These are phyloP conservation scores for Pseudohalonectria lignicola DNA, from an alignment of 2,329 filamentous ascomycete species.

Conservation along the genomic window DNA sequence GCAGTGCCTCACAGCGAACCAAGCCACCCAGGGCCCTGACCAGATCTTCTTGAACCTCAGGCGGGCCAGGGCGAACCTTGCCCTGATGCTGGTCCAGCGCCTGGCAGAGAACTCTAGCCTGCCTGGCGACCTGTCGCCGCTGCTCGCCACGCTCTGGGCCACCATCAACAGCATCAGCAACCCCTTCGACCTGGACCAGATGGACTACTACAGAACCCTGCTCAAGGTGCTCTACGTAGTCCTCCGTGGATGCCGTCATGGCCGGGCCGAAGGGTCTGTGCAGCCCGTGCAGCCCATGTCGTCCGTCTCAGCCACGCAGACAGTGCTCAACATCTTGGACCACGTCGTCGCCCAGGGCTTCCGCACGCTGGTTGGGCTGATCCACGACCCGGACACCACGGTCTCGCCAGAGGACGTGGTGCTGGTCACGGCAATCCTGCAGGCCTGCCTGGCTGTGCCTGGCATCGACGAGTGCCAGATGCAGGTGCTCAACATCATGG, in stretches of 20 bases:
- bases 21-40: slow-evolving; percentile 59
- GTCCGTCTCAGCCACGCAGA: slow-evolving; percentile 40
- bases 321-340: slow-evolving; percentile 69
- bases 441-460: slow-evolving; percentile 71
- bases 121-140: slow-evolving; percentile 37
- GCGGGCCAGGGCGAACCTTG: slow-evolving; percentile 66
- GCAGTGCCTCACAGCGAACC: slow-evolving; percentile 71
- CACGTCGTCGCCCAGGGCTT: slow-evolving; percentile 74
- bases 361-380: slow-evolving; percentile 64
- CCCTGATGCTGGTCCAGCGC: slow-evolving; percentile 71
- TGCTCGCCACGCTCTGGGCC: slow-evolving; percentile 38
- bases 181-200: slow-evolving; percentile 38
- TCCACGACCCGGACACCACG: slow-evolving; percentile 62
- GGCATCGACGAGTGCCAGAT: slow-evolving; percentile 61
- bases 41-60: slow-evolving; percentile 73
- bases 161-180: slow-evolving; percentile 43
- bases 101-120: slow-evolving; percentile 50
- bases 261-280: slow-evolving; percentile 16
- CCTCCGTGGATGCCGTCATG: slow-evolving; percentile 53
- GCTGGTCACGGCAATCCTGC: slow-evolving; percentile 77
- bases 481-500: slow-evolving; percentile 60
- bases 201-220: slow-evolving; percentile 70
- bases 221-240: slow-evolving; percentile 78
- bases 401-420: slow-evolving; percentile 71
- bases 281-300: slow-evolving; percentile 5